These are phyloP conservation scores for Zasmidium cellare DNA, from an alignment of 2,329 filamentous ascomycete species.

Conservation along the genomic window DNA sequence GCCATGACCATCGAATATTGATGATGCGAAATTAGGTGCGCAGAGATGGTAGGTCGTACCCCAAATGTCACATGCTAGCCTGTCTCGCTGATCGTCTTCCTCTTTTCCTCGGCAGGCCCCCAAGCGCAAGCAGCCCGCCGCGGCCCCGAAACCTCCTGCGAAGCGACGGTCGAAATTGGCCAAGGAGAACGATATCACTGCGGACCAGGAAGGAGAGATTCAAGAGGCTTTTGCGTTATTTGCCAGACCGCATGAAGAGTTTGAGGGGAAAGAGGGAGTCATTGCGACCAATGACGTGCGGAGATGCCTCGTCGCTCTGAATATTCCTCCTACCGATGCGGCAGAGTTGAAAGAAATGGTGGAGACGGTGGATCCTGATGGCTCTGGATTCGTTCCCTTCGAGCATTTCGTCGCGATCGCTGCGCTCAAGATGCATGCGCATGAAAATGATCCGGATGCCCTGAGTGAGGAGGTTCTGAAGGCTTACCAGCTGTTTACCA, in stretches of 20 bases:
- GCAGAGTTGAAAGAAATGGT: conserved; percentile 75
- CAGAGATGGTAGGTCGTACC: no score
- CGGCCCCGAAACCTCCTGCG: conserved; percentile 35
- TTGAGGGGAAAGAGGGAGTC: conserved; percentile 63
- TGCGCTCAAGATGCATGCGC: conserved; percentile 74
- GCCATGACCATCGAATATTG: no score
- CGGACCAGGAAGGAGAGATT: conserved; percentile 85
- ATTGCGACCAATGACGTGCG: conserved; percentile 47
- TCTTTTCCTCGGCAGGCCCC: conserved; percentile 22
- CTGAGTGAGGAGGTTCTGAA: conserved; percentile 71
- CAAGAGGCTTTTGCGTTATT: conserved; percentile 87
- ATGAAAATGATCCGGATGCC: conserved; percentile 43
- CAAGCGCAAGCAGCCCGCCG: conserved; percentile 33
- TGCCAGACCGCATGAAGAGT: conserved; percentile 42
- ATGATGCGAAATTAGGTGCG: no score
- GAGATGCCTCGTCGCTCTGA: conserved; percentile 65
- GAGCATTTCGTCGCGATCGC: conserved; percentile 82
- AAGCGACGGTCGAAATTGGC: conserved; percentile 81
- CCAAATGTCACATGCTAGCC: no score
- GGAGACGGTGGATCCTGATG: conserved; percentile 78
- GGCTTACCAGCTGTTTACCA: conserved; percentile 79
- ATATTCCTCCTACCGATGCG: conserved; percentile 64
- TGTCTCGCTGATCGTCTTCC: no score
- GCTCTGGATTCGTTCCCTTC: conserved; percentile 75
- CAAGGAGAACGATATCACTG: conserved; percentile 83